A percentile compares a stretch with the other conserved stretches of the same genome.
These are phyloP conservation scores for Skeletonema tropicum DNA, from an alignment of 108 stramenopile genomes.

Conservation along the genomic window DNA sequence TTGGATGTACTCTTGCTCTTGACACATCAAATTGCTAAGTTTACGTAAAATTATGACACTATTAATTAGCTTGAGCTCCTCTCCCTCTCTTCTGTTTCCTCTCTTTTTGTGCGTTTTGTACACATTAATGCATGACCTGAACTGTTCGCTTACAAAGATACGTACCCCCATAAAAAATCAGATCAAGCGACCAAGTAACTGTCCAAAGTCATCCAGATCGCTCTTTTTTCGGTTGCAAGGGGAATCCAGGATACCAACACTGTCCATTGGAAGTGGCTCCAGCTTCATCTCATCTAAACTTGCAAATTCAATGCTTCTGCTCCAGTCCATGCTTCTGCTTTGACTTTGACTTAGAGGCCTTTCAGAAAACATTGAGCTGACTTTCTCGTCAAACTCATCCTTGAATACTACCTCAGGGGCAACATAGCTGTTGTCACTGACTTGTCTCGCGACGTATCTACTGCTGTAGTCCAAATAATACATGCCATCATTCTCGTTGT, in stretches of 20 bases:
- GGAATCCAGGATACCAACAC: background rate
- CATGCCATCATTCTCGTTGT: background rate
- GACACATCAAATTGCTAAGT: no score
- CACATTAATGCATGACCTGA: no score
- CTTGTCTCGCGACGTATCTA: background rate
- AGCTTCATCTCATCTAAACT: background rate
- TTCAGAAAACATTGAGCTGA: background rate
- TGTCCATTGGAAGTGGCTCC: background rate
- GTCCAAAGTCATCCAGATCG: slow-evolving; percentile 1
- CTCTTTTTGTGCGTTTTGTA: no score
- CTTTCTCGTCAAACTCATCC: background rate
- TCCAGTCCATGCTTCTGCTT: background rate
- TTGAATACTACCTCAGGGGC: background rate
- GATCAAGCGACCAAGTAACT: background rate
- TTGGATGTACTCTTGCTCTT: no score
- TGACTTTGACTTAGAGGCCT: background rate
- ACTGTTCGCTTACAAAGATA: no score
- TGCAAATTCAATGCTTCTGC: no score
- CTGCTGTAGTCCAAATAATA: background rate
- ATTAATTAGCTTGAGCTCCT: background rate
- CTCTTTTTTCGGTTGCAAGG: background rate
- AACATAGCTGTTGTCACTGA: background rate
- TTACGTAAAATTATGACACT: no score
- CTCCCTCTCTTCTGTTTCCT: no score
- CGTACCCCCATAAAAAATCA: no score